Conservation (phyloP, 1,284 basidiomycete species). For the Marasmius oreades region DNA sequence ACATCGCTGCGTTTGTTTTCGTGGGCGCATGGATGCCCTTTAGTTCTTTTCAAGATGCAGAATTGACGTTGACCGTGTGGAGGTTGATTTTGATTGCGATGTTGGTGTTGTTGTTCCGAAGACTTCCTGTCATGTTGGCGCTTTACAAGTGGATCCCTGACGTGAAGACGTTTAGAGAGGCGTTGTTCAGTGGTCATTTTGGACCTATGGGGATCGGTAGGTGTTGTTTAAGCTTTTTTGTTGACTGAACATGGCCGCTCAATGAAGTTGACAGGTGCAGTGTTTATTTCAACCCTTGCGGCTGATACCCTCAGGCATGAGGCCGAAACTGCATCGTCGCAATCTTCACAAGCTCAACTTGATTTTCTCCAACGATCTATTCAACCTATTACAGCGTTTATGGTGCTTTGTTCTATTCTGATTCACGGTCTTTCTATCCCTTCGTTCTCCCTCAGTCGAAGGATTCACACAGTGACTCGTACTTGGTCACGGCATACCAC, state of each 20-base stretch:
- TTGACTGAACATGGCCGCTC: background rate
- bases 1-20: conserved; percentile 86
- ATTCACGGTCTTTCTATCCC: conserved; percentile 7
- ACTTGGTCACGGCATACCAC: conserved; percentile 8
- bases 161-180: conserved; percentile 6
- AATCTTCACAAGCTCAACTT: background rate
- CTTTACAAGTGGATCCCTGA: conserved; percentile 6
- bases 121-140: conserved; percentile 4
- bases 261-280: background rate
- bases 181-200: conserved; percentile 4
- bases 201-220: conserved; percentile 8
- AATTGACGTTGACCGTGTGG: conserved; percentile 1
- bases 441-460: conserved; percentile 4
- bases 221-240: background rate
- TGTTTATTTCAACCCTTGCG: conserved; percentile 7
- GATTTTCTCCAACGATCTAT: background rate
- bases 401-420: conserved; percentile 5
- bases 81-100: conserved; percentile 3
- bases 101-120: background rate
- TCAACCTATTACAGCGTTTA: conserved; percentile 4
- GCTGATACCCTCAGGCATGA: background rate
- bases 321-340: background rate
- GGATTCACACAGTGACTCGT: conserved; percentile 6
- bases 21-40: conserved; percentile 96
- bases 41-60: conserved; percentile 47